Base-by-base conservation (phyloP, 148 eudicot genomes). In the Dianthus caryophyllus region DNA sequence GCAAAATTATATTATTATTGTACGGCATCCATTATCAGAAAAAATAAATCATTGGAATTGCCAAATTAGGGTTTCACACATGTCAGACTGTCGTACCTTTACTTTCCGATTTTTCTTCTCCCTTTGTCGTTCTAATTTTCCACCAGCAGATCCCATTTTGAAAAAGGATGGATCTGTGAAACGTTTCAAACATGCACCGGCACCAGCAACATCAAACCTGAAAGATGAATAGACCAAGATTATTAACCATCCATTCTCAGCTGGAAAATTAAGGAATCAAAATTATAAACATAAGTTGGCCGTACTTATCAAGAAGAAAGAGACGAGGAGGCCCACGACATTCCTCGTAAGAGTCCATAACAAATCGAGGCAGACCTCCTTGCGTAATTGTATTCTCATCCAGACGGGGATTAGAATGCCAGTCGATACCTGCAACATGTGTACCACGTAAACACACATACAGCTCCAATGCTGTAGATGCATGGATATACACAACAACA, bases 141-240 rank as follows among this genome's bases (percentile, higher is more conserved):
- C 82, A 75, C 76, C 77, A 65, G 86, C 41, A 18, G 86, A 62
- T 70, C 84, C 96, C 27, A 73, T 74, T 80, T 87, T 90, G 66
- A 82, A 90, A 76, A 83, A 95, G 56, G 99, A 90, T 21, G 99
- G 99, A 78, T 95, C 96, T 21, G 97, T 84, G 80, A 86, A 95
- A 60, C 99, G 97, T 75, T 90, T 95, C 72, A 95, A 83, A 80
- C 97, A 95, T 24, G 99, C 84, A 66, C 99, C 99, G 73, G 96
- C 93, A 66, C 99, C 99, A 47, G 88, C 99, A 76, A 90, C 93
- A 80, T 95, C 99, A 81, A 88, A 95, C 87, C 99, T 95, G 71
- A 31, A 47, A 66, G 25, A 27, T 50, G 39, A 70, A 25, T 60
- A 47, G 43, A 69, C 58, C 61, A 64, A 54, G 17, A 69, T 47